Evolutionary conservation across 495 filamentous ascomycete species (phyloP).

Genomic region (Talaromyces borbonicus): DNA sequence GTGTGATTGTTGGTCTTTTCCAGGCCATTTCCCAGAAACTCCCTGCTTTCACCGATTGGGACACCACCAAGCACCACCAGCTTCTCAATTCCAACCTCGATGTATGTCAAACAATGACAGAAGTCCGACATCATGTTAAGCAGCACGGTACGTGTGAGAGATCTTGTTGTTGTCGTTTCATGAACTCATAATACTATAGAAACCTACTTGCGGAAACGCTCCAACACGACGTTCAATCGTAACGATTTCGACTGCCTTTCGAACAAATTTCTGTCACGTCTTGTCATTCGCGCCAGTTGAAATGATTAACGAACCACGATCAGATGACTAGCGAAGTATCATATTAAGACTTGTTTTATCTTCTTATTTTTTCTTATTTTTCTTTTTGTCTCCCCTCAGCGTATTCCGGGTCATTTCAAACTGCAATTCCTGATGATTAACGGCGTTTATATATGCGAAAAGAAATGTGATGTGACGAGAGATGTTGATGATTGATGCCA

Average conservation of each 20-base stretch:
- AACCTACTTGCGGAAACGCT: constrained; percentile 47
- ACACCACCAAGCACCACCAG: constrained; percentile 77
- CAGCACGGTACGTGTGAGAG: constrained; percentile 63
- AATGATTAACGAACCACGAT: constrained; percentile 16
- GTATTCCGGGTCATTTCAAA: too few relatives aligned
- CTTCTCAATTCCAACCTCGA: constrained; percentile 77
- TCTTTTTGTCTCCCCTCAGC: not conserved
- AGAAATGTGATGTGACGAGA: not conserved
- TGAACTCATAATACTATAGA: constrained; percentile 36
- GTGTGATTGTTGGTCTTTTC: constrained; percentile 90
- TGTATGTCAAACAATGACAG: constrained; percentile 88
- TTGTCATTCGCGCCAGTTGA: constrained; percentile 88
- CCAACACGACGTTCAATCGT: constrained; percentile 67
- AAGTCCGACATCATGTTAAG: constrained; percentile 78
- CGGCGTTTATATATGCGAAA: constrained; percentile 4
- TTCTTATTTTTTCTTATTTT: constrained; percentile 4
- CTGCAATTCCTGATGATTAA: constrained; percentile 5
- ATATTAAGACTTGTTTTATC: too few relatives aligned
- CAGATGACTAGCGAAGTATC: constrained; percentile 18
- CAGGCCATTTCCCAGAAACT: constrained; percentile 92
- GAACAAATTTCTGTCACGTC: constrained; percentile 88
- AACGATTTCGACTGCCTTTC: constrained; percentile 86
- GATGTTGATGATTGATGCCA: constrained; percentile 3
- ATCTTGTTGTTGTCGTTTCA: not conserved
- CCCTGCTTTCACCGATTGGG: constrained; percentile 83